Evolutionary conservation across 2,329 filamentous ascomycete genomes (phyloP).

Genomic region (Exophiala bonariae): DNA sequence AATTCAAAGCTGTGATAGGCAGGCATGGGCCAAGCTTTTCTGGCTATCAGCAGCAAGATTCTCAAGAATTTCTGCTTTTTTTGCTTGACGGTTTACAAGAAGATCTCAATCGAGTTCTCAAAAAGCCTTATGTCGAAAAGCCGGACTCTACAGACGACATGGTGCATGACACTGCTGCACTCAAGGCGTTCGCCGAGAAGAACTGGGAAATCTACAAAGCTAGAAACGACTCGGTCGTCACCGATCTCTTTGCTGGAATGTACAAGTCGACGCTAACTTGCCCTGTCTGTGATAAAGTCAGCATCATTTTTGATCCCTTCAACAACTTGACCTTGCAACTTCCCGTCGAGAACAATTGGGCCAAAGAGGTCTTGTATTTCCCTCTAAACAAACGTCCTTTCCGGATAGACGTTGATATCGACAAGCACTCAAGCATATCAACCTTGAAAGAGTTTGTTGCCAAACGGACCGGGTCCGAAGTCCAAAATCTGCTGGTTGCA

Average conservation of each 20-base stretch:
- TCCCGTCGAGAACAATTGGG: slow-evolving; percentile 82
- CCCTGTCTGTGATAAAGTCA: slow-evolving; percentile 87
- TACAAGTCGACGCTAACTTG: slow-evolving; percentile 98
- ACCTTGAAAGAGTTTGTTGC: slow-evolving; percentile 53
- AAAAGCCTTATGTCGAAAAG: slow-evolving; percentile 97
- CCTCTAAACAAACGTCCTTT: slow-evolving; percentile 72
- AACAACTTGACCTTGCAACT: slow-evolving; percentile 90
- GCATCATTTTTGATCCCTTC: slow-evolving; percentile 98
- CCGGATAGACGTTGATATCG: slow-evolving; percentile 73
- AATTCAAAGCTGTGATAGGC: slow-evolving; percentile 82
- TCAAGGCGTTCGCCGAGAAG: slow-evolving; percentile 79
- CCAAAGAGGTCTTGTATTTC: slow-evolving; percentile 71
- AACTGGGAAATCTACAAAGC: slow-evolving; percentile 91
- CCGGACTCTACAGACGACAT: slow-evolving; percentile 97
- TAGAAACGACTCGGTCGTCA: slow-evolving; percentile 91
- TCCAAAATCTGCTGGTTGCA: slow-evolving; percentile 68
- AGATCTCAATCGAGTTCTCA: slow-evolving; percentile 87
- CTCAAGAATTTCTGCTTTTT: slow-evolving; percentile 94
- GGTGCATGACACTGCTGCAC: slow-evolving; percentile 76
- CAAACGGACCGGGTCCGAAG: slow-evolving; percentile 51
- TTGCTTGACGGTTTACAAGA: slow-evolving; percentile 92
- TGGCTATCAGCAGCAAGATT: slow-evolving; percentile 94
- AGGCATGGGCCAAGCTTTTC: slow-evolving; percentile 82
- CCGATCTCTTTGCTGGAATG: slow-evolving; percentile 93
- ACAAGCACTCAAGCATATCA: slow-evolving; percentile 64